phyloP scores from a whole-genome alignment of 1,284 basidiomycete species.

The Cutaneotrichosporon dermatis region DNA sequence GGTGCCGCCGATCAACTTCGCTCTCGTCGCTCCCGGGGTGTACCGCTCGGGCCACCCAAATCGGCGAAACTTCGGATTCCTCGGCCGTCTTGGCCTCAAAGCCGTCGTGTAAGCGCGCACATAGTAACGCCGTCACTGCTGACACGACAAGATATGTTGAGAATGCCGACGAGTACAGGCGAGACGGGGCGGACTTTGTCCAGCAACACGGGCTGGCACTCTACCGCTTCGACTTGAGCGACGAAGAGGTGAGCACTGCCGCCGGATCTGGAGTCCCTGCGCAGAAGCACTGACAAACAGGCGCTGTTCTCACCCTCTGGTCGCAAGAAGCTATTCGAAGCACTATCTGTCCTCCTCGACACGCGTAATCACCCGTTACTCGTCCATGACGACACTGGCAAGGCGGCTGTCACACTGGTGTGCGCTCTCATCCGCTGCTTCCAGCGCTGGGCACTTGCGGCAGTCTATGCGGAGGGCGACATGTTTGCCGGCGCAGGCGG shows the following conservation, averaged over 20 bases:
- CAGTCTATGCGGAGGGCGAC: constrained; percentile 42
- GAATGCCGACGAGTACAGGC: constrained; percentile 35
- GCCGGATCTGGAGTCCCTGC: no score
- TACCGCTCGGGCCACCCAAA: constrained; percentile 49
- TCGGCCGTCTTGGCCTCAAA: constrained; percentile 38
- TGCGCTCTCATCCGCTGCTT: constrained; percentile 39
- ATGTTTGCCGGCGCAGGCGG: constrained; percentile 48
- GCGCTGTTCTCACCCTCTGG: constrained; percentile 27
- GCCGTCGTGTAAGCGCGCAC: constrained; percentile 40
- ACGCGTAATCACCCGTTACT: constrained; percentile 41
- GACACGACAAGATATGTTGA: constrained; percentile 35
- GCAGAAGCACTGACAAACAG: constrained; percentile 5
- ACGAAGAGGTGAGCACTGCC: constrained; percentile 24
- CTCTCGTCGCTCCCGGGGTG: constrained; percentile 43
- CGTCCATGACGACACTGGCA: constrained; percentile 47
- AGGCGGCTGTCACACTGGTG: constrained; percentile 36
- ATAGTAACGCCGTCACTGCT: background rate
- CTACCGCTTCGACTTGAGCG: constrained; percentile 34
- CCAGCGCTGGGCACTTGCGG: constrained; percentile 43
- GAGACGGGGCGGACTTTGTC: constrained; percentile 40
- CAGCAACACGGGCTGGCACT: constrained; percentile 24
- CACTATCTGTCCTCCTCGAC: constrained; percentile 34
- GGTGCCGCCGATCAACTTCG: constrained; percentile 51
- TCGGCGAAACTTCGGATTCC: constrained; percentile 45
- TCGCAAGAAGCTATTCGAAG: constrained; percentile 14